Conservation (phyloP, 257 asterid genomes). For the Galeopsis tetrahit region DNA sequence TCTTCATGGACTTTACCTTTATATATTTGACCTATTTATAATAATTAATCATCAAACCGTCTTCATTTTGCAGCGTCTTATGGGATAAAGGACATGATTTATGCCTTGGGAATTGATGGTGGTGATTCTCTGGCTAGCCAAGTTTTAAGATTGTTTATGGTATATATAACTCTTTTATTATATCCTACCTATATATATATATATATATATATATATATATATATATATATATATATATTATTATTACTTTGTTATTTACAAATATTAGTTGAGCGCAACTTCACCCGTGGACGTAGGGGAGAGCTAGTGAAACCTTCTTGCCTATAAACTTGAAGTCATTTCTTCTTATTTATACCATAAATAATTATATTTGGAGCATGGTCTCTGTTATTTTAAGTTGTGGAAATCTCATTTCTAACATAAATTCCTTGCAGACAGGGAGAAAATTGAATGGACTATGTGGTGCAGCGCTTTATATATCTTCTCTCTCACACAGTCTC, state of each 20-base stretch:
- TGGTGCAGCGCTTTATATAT: constrained; percentile 88
- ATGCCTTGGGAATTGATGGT: constrained; percentile 63
- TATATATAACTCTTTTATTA: constrained; percentile 36
- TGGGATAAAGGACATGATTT: constrained; percentile 35
- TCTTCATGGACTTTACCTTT: background rate
- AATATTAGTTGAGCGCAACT: constrained; percentile 70
- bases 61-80: constrained; percentile 41
- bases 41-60: constrained; percentile 5
- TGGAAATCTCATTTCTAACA: no score
- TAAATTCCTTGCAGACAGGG: constrained; percentile 90
- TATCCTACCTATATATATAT: no score
- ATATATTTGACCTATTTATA: background rate
- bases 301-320: constrained; percentile 86
- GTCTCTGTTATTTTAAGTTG: no score
- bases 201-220: no score
- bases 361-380: no score
- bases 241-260: constrained; percentile 38
- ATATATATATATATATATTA: no score
- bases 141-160: constrained; percentile 46
- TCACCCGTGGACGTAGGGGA: constrained; percentile 89
- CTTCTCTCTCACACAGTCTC: constrained; percentile 76
- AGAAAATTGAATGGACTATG: constrained; percentile 95
- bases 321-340: constrained; percentile 66
- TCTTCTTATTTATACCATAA: constrained; percentile 89
- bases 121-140: constrained; percentile 58